Percentiles rank a stretch among this genome's conserved stretches.
phyloP scores from a whole-genome alignment of 108 stramenopile genomes.

The Conticribra guillardii region DNA sequence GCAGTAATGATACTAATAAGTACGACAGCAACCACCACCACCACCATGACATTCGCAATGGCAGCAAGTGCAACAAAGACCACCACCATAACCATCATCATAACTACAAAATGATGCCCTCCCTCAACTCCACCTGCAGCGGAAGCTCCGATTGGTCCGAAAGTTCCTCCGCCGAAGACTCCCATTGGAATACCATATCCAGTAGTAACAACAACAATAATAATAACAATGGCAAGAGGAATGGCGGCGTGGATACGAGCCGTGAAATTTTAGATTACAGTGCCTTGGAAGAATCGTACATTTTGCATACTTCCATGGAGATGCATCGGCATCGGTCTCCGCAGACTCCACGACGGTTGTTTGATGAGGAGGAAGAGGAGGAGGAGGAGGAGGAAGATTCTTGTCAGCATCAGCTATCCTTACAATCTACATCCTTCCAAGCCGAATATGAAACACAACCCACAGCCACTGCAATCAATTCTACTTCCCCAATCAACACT shows the following conservation, averaged over 20 bases:
- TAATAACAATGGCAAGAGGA: not conserved
- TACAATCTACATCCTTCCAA: conserved; percentile 1
- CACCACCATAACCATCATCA: conserved; percentile 2
- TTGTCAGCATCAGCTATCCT: too few species aligned
- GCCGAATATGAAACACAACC: not conserved
- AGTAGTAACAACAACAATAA: not conserved
- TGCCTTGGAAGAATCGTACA: conserved; percentile 15
- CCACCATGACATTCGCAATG: too few species aligned
- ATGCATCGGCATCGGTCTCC: not conserved
- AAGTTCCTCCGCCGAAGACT: not conserved
- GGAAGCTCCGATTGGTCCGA: too few species aligned
- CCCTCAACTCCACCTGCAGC: not conserved
- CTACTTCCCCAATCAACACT: too few species aligned
- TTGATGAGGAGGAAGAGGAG: conserved; percentile 25
- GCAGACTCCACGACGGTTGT: conserved; percentile 29
- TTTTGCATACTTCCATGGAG: conserved; percentile 1
- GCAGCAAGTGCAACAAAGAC: too few species aligned
- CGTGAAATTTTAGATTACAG: conserved; percentile 38
- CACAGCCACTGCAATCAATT: too few species aligned
- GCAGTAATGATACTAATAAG: too few species aligned
- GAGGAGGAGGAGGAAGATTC: too few species aligned
- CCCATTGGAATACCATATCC: not conserved
- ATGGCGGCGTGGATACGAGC: conserved; percentile 3
- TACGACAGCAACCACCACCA: too few species aligned
- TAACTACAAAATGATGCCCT: not conserved